These are phyloP conservation scores for Schizophyllum amplum DNA, from an alignment of 1,284 basidiomycete species.

Conservation along the genomic window DNA sequence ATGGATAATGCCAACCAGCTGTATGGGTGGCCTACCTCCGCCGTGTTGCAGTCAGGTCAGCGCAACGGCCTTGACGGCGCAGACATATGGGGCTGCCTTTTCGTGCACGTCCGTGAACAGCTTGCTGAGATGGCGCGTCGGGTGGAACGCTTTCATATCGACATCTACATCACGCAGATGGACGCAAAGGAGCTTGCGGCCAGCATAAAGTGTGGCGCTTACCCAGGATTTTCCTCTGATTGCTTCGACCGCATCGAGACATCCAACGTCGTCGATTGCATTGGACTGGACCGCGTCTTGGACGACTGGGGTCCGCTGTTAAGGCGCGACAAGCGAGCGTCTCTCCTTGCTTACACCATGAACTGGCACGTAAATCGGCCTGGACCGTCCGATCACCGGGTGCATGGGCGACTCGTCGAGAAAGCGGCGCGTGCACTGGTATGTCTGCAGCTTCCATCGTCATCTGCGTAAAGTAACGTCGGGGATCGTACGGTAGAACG, in stretches of 20 bases:
- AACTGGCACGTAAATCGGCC: conserved; percentile 25
- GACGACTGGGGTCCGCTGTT: conserved; percentile 30
- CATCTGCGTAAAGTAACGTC: too few species aligned
- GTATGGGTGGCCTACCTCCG: conserved; percentile 29
- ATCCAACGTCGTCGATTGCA: conserved; percentile 26
- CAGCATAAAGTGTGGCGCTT: conserved; percentile 26
- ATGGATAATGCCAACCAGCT: conserved; percentile 25
- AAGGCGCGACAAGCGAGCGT: conserved; percentile 26
- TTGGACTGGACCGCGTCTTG: conserved; percentile 25
- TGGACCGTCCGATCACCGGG: background rate
- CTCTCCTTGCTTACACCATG: conserved; percentile 29
- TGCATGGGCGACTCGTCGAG: background rate
- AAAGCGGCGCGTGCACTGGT: background rate
- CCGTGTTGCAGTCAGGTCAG: conserved; percentile 23
- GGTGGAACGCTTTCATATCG: conserved; percentile 28
- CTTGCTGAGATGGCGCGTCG: conserved; percentile 30
- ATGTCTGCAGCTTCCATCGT: too few species aligned
- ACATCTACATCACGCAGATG: conserved; percentile 32
- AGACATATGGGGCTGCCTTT: conserved; percentile 35
- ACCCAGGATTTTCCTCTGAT: background rate
- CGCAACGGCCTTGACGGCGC: conserved; percentile 24
- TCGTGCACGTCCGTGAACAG: conserved; percentile 35
- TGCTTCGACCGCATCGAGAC: conserved; percentile 33
- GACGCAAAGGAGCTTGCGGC: conserved; percentile 29
- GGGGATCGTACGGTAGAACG: too few species aligned